These are phyloP conservation scores for Skeletonema marinoi DNA, from an alignment of 108 stramenopile genomes.

Conservation along the genomic window DNA sequence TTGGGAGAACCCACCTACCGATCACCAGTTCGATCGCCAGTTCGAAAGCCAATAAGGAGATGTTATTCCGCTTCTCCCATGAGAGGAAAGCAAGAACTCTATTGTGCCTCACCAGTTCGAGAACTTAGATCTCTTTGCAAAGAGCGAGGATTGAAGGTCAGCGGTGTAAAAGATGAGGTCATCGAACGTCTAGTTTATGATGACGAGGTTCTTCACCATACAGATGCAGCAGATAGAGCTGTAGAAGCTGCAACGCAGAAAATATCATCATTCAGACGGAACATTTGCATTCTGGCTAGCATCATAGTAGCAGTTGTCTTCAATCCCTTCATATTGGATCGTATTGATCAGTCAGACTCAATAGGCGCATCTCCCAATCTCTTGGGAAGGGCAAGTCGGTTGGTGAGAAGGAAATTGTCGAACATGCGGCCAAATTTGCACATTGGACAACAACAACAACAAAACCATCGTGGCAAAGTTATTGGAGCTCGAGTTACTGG, in stretches of 20 bases:
- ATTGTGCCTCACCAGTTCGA: background rate
- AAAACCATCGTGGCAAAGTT: constrained; percentile 15
- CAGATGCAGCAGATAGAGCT: background rate
- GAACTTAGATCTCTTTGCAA: constrained; percentile 66
- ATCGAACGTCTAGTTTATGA: constrained; percentile 46
- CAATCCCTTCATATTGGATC: background rate
- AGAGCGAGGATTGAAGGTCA: constrained; percentile 47
- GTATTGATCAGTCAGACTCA: background rate
- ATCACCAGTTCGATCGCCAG: background rate
- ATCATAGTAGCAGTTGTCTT: background rate
- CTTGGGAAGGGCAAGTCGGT: background rate
- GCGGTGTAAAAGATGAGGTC: constrained; percentile 57
- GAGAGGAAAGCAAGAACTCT: background rate
- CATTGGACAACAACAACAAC: background rate
- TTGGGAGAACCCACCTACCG: background rate
- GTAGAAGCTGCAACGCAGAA: background rate
- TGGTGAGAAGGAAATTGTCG: background rate
- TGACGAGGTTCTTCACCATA: constrained; percentile 4
- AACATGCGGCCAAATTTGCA: background rate
- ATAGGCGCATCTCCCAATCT: background rate
- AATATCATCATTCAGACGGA: background rate
- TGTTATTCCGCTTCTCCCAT: background rate
- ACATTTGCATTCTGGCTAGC: background rate
- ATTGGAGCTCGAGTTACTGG: constrained; percentile 13
- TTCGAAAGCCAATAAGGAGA: background rate